A percentile compares a stretch with the other conserved stretches of the same genome.
phyloP scores from a whole-genome alignment of 2,329 filamentous ascomycete species.

The Malbranchea zuffiana region DNA sequence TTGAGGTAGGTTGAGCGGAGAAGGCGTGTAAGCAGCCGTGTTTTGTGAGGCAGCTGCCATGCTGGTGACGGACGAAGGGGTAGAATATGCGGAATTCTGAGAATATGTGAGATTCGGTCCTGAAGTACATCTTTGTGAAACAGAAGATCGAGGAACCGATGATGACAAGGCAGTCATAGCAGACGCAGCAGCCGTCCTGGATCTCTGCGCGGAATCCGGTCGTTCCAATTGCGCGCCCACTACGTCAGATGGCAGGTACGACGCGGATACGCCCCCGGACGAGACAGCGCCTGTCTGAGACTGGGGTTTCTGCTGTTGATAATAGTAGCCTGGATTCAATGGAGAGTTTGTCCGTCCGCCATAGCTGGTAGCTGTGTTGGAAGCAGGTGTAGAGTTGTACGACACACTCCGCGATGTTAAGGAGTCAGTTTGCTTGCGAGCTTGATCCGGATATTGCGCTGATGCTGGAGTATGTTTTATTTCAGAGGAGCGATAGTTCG shows the following conservation, averaged over 20 bases:
- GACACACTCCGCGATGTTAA: neutral
- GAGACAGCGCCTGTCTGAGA: neutral
- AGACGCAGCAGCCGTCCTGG: constrained; percentile 12
- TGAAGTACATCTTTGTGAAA: constrained; percentile 3
- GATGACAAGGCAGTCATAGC: constrained; percentile 15
- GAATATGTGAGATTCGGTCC: too few relatives aligned
- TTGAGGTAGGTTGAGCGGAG: too few relatives aligned
- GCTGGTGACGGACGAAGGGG: too few relatives aligned
- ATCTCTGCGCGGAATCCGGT: constrained; percentile 11
- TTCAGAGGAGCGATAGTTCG: constrained; percentile 9
- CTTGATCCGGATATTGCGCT: constrained; percentile 1
- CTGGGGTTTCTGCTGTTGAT: neutral
- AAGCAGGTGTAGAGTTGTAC: neutral
- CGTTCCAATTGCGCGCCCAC: constrained; percentile 1
- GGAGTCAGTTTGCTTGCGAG: neutral
- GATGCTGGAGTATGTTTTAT: constrained; percentile 3
- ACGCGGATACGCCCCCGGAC: neutral
- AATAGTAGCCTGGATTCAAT: neutral
- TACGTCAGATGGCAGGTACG: constrained; percentile 6
- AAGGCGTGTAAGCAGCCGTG: too few relatives aligned
- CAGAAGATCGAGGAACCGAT: constrained; percentile 2
- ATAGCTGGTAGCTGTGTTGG: neutral
- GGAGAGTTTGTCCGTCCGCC: neutral
- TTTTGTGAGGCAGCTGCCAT: too few relatives aligned
- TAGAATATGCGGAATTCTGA: too few relatives aligned